These are phyloP conservation scores for Mortierella alpina DNA, from an alignment of 192 early-diverging fungal species.

Conservation along the genomic window DNA sequence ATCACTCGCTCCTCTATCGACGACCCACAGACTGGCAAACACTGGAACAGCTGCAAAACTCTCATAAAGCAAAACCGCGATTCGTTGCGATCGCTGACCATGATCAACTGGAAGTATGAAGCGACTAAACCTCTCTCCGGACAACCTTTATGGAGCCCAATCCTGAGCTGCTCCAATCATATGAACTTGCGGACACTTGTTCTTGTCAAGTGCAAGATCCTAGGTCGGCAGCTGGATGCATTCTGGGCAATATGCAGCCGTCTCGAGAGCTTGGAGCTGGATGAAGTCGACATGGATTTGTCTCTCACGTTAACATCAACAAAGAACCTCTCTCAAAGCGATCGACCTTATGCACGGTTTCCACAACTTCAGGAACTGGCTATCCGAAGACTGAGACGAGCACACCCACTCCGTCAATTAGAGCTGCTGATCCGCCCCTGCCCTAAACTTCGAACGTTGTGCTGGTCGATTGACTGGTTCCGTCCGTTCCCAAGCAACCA, in stretches of 20 bases:
- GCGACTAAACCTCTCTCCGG: background rate
- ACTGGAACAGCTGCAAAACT: constrained; percentile 6
- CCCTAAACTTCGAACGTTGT: background rate
- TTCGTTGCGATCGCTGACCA: background rate
- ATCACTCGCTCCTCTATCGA: background rate
- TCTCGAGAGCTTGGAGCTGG: constrained; percentile 6
- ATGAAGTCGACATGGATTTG: constrained; percentile 5
- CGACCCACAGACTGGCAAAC: background rate
- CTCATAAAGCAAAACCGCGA: background rate
- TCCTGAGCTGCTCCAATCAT: background rate
- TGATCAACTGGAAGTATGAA: constrained; percentile 4
- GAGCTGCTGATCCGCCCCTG: background rate
- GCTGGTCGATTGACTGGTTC: background rate
- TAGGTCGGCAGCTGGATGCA: background rate
- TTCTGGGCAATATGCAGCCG: constrained; percentile 10
- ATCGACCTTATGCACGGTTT: background rate
- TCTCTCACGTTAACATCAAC: background rate
- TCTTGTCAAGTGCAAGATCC: constrained; percentile 6
- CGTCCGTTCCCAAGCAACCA: background rate
- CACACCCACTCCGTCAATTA: background rate
- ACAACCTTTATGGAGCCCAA: constrained; percentile 6
- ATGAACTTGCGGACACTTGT: constrained; percentile 5
- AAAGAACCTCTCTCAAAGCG: background rate
- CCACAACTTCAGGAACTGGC: background rate
- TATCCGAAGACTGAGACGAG: background rate